Percentiles rank a stretch among this genome's conserved stretches.
Conservation (phyloP, 371 early-diverging fungal species). For the Fennellomyces sp. region DNA sequence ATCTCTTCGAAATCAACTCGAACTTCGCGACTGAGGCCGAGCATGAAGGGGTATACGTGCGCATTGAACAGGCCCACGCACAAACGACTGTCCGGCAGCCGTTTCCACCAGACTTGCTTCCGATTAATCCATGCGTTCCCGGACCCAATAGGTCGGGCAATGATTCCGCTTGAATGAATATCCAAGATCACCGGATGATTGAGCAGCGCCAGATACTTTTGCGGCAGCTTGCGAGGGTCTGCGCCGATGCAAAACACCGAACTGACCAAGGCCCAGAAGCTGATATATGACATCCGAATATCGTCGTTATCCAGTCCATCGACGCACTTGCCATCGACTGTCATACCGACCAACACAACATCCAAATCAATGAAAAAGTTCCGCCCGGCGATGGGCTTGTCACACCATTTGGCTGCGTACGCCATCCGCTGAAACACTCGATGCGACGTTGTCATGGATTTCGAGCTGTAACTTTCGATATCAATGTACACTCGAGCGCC, state of each 20-base stretch:
- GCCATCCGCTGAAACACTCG: constrained; percentile 32
- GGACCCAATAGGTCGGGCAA: constrained; percentile 27
- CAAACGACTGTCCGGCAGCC: constrained; percentile 20
- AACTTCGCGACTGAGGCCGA: constrained; percentile 22
- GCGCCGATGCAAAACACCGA: constrained; percentile 39
- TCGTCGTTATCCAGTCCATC: constrained; percentile 37
- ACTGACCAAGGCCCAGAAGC: constrained; percentile 39
- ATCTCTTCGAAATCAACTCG: constrained; percentile 12
- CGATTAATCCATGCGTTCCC: constrained; percentile 25
- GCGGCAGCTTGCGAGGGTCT: constrained; percentile 36
- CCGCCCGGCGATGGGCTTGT: constrained; percentile 15
- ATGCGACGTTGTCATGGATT: constrained; percentile 28
- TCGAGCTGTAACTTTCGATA: constrained; percentile 34
- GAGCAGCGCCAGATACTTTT: constrained; percentile 29
- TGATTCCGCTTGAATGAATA: constrained; percentile 30
- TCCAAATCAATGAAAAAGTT: constrained; percentile 34
- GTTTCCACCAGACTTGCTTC: constrained; percentile 38
- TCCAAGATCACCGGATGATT: constrained; percentile 28
- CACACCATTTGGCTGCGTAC: constrained; percentile 26
- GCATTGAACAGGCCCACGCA: constrained; percentile 35
- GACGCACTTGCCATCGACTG: constrained; percentile 28
- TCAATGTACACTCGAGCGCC: constrained; percentile 34
- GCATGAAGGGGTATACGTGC: constrained; percentile 24
- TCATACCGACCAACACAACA: constrained; percentile 37
- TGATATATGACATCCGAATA: constrained; percentile 30